Base-by-base conservation (phyloP, 441 rosid genomes). In the Aquilaria agallochum region DNA sequence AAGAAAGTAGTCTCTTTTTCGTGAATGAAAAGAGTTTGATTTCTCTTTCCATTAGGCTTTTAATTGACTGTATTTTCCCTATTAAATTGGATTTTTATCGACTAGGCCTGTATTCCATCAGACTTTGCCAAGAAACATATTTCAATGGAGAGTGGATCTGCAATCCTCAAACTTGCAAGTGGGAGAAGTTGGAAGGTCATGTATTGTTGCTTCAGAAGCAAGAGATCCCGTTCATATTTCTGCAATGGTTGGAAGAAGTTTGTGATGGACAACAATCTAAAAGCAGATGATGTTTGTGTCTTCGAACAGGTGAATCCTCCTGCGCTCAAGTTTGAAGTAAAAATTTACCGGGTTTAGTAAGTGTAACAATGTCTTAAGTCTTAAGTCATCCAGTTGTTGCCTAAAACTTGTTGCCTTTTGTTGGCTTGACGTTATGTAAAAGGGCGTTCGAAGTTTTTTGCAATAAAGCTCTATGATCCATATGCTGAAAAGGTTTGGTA, bases 261-360 rank as follows among this genome's bases (percentile, higher is more conserved):
- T 44, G 52, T 47, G n/a, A 12, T 5, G 44, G 76, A 60, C 47
- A 63, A 66, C 58, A 3, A 50, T 7, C 27, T 74, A 63, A 20
- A 50, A 49, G 60, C 61, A 14, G 76, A 76, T 31, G 81, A 77
- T 40, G 51, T 62, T 54, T 74, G 82, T 33, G 52, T 47, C 12
- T 74, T 74, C 53, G 82, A 74, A 55, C 68, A 74, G 59, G 50
- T 68, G 34, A 13, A 48, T 4, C 2, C 3, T 4, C n/a, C 40
- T 0, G n/a, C 62, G 34, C 49, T 42, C n/a, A 11, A 33, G 5
- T 32, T 74, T 1, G 66, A 68, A 40, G 69, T 66, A 46, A 3
- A 5, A 44, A 62, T 74, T 59, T 54, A 30, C 34, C 53, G 53
- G 42, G 9, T 32, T 15, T 33, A 9, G 30, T 30, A 1, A 4